phyloP scores from a whole-genome alignment of 257 asterid genomes.

The Linderniella brevidens region DNA sequence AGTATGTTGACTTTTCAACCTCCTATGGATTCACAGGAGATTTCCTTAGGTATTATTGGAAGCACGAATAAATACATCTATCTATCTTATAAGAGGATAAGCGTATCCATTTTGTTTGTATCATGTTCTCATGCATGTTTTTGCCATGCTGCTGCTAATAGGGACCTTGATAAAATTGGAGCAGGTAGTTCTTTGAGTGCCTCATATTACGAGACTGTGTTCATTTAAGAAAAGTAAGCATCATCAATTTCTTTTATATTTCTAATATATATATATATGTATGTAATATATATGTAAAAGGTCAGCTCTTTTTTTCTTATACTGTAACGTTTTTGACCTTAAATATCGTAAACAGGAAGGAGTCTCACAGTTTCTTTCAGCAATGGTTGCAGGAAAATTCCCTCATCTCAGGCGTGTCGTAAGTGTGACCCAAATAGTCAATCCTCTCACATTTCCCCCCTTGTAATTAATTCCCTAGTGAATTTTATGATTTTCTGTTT shows the following conservation, averaged over 20 bases:
- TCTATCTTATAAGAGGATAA: no score
- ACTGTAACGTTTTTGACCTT: not conserved
- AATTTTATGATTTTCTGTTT: constrained; percentile 3
- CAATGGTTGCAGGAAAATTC: constrained; percentile 57
- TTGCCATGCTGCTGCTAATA: constrained; percentile 13
- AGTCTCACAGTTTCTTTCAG: constrained; percentile 53
- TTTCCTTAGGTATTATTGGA: not conserved
- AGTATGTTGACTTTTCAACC: no score
- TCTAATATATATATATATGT: not conserved
- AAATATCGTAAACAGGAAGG: constrained; percentile 36
- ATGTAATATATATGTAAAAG: not conserved
- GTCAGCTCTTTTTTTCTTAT: not conserved
- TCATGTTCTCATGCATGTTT: not conserved
- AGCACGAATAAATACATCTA: not conserved
- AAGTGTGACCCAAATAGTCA: constrained; percentile 12
- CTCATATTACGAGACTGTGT: constrained; percentile 62
- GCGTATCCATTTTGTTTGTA: not conserved
- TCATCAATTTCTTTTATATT: not conserved
- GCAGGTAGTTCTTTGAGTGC: constrained; percentile 51
- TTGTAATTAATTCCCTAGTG: constrained; percentile 1
- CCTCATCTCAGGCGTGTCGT: constrained; percentile 55
- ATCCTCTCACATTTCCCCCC: not conserved
- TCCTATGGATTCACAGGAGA: no score
- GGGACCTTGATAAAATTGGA: constrained; percentile 49
- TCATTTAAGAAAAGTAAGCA: constrained; percentile 66